Evolutionary conservation across 2,329 filamentous ascomycete genomes (phyloP), one percentile per base, ranked within the genome.

Genomic region (Aspergillus alliaceus): DNA sequence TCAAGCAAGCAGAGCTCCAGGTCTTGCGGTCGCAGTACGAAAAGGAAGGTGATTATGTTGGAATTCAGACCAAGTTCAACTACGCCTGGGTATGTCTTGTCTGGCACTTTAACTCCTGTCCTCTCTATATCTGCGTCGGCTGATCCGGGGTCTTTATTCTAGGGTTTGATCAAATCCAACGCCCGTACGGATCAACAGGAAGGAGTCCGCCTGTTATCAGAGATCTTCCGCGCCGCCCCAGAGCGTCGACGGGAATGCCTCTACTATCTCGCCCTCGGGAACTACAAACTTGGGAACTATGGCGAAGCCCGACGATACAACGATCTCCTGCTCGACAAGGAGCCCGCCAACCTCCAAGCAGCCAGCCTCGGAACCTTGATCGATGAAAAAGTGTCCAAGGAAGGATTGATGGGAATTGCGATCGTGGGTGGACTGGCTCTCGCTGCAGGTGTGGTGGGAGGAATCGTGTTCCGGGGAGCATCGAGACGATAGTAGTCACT

Each of bases 11-110:
- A 51, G 95, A 99, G 78, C 88, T 99, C 59, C 88, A 93, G 75
- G 95, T 98, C 61, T 84, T 99, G 53, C 90, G 93, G 64, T 83
- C 90, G 59, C 95, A 99, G 76, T 99, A 95, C 75, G 93, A 98
- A 74, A 96, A 96, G 74, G 95, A 99, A 79, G 95, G 93, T 66
- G 91, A 96, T 69, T 96, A 96, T 81, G 93, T 96, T 59, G 93
- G 93, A 59, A 86, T 99, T 39, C 95, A 99, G 77, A 99, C 95
- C 60, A 98, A 98, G 75, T 99, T 99, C 85, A 99, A 99, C 86
- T 98, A 93, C 76, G 93, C 95, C 72, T 99, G 95, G 95, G 92
- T 96, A 85, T 56, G 81, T 66, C 34, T 34, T 12, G 20, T 4
- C 8, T 37, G 15, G 18, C 8, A 12, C 25, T 14, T 44, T 15